Evolutionary conservation across 176 grass and related monocot species (phyloP).

Genomic region (Hsuehochloa calcarea): DNA sequence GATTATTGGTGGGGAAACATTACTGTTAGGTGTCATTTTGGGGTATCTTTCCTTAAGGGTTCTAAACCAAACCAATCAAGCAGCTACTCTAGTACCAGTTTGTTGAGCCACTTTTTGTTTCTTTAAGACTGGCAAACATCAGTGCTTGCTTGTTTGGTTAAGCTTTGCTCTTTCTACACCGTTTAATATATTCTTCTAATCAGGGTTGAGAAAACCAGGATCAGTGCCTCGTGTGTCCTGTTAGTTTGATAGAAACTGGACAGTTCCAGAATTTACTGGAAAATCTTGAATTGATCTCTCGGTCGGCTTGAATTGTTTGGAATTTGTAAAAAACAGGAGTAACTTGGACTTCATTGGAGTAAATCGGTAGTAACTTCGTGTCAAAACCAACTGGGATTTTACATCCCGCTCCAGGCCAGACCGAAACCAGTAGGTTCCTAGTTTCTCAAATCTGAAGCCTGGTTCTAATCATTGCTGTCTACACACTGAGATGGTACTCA

Average conservation of each 20-base stretch:
- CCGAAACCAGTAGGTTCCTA: neutral
- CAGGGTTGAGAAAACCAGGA: neutral
- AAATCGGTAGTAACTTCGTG: neutral
- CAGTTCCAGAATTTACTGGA: neutral
- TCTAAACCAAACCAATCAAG: neutral
- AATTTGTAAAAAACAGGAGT: neutral
- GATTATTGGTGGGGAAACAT: too few species aligned
- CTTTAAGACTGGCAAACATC: neutral
- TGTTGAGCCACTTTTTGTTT: neutral
- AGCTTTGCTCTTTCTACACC: neutral
- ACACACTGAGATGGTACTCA: neutral
- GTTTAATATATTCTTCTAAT: neutral
- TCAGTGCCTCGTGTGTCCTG: neutral
- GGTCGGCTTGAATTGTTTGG: neutral
- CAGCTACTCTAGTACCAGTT: neutral
- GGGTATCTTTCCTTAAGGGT: too few species aligned
- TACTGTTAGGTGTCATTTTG: too few species aligned
- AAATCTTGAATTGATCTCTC: neutral
- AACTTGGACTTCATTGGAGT: neutral
- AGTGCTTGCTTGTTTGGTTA: neutral
- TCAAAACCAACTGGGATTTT: neutral
- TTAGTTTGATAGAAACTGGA: neutral
- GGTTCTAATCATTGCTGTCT: neutral
- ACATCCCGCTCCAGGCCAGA: neutral
- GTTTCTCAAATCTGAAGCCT: neutral